A percentile compares a stretch with the other conserved stretches of the same genome.
These are phyloP conservation scores for Aspergillus fijiensis DNA, from an alignment of 2,329 filamentous ascomycete species.

Conservation along the genomic window DNA sequence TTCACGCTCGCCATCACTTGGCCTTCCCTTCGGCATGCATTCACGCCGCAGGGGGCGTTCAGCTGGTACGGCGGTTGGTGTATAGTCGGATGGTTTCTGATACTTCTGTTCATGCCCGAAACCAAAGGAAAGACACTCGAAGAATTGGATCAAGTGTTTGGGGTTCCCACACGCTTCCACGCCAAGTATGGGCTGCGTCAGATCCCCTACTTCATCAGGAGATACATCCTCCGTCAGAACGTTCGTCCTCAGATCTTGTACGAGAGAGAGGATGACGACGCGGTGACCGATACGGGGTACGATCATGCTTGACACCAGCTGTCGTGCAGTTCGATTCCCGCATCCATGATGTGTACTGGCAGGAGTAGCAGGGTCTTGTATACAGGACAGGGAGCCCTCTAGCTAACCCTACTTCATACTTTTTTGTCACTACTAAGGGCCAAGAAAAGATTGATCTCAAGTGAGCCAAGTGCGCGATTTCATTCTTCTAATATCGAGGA, in stretches of 20 bases:
- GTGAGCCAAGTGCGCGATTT: no score
- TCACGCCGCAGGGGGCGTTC: constrained; percentile 54
- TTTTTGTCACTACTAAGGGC: not conserved
- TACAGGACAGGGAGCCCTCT: not conserved
- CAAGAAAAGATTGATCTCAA: not conserved
- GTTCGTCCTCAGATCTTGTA: constrained; percentile 39
- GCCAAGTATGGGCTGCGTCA: constrained; percentile 41
- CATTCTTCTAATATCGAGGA: not conserved
- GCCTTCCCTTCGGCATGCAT: constrained; percentile 51
- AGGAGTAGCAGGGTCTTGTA: not conserved
- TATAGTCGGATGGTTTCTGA: constrained; percentile 48
- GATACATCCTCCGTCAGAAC: constrained; percentile 41
- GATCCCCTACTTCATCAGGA: constrained; percentile 37
- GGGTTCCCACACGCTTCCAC: constrained; percentile 49
- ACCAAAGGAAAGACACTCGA: constrained; percentile 46
- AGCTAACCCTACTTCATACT: not conserved
- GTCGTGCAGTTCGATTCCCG: not conserved
- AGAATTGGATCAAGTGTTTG: constrained; percentile 56
- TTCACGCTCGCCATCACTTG: constrained; percentile 54
- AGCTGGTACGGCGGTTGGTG: constrained; percentile 50
- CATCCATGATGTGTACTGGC: not conserved
- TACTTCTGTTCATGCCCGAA: constrained; percentile 43
- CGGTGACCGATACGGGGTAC: constrained; percentile 25
- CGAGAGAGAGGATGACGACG: constrained; percentile 31
- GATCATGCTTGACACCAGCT: constrained; percentile 16